These are phyloP conservation scores for Paraconiothyrium brasiliense DNA, from an alignment of 2,329 filamentous ascomycete species.

Conservation along the genomic window DNA sequence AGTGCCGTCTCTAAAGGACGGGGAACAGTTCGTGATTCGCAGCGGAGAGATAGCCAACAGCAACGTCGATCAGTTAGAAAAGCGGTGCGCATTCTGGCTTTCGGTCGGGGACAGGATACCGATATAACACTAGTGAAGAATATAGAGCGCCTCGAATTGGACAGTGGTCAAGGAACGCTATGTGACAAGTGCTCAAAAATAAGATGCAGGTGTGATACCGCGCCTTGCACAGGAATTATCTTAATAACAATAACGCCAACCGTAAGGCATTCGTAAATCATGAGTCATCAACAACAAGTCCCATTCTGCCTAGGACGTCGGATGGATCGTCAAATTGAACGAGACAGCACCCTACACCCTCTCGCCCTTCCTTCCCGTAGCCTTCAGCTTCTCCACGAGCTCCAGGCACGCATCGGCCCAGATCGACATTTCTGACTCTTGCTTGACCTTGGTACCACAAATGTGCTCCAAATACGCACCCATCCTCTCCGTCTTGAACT, in stretches of 20 bases:
- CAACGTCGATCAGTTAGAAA: conserved; percentile 51
- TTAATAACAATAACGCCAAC: neutral
- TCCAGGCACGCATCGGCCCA: conserved; percentile 57
- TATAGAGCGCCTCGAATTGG: neutral
- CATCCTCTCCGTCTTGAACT: conserved; percentile 79
- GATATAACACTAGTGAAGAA: conserved; percentile 33
- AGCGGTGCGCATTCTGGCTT: conserved; percentile 65
- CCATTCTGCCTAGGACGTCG: conserved; percentile 15
- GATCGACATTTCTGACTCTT: conserved; percentile 41
- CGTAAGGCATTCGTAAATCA: neutral
- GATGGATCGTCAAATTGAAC: neutral
- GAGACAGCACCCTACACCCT: conserved; percentile 29
- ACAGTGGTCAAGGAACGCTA: no score
- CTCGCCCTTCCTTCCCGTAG: conserved; percentile 56
- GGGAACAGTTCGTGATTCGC: conserved; percentile 62
- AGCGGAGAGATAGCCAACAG: conserved; percentile 56
- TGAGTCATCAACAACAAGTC: neutral
- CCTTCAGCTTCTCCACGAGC: conserved; percentile 54
- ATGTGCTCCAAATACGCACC: conserved; percentile 72
- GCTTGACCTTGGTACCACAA: conserved; percentile 50
- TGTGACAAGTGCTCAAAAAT: neutral
- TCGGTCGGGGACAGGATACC: conserved; percentile 58
- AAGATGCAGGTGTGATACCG: neutral
- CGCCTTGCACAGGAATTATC: neutral
- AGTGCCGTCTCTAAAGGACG: conserved; percentile 56